Evolutionary conservation across 805 yeast genomes (phyloP), one percentile per base, ranked within the genome.

Genomic region (Barnettozyma siamensis): DNA sequence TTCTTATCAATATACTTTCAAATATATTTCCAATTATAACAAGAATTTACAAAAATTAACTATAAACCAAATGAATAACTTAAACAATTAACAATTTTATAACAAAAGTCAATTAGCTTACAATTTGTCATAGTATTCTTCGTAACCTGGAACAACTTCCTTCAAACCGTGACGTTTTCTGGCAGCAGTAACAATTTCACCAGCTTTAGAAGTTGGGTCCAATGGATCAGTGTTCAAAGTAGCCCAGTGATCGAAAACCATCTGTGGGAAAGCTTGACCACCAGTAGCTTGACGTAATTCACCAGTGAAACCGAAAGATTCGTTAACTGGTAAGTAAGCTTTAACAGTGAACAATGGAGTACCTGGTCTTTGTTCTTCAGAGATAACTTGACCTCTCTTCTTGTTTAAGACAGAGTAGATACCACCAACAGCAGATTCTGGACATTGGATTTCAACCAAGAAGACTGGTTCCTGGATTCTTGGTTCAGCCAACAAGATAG

Each of bases 191-290:
- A 78, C 84, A 59, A 79, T 78, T 56, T 63, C 66, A 71, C 84
- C 84, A 60, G 84, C 78, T 74, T 78, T 78, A 58, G 80, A 58
- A 63, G 82, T 58, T 67, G 89, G 82, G 75, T 91, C 98, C 58
- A 84, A 74, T 69, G 95, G 95, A 73, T 88, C 93, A 73, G 96
- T 95, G 59, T 67, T 65, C 78, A 93, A 76, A 63, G 87, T 72
- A 57, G 88, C 76, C 98, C 98, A 91, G 74, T 91, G 99, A 74
- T 93, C 98, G 75, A 91, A 93, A 73, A 93, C 94, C 95, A 93
- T 80, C 79, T 91, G 98, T 76, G 99, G 99, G 99, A 91, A 91
- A 73, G 99, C 99, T 82, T 91, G 99, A 75, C 99, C 99, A 86
- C 96, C 97, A 67, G 99, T 91, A 68, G 98, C 96, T 78, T 91